These are phyloP conservation scores for Vitellaria paradoxa DNA, from an alignment of 179 eudicot species.

Conservation along the genomic window DNA sequence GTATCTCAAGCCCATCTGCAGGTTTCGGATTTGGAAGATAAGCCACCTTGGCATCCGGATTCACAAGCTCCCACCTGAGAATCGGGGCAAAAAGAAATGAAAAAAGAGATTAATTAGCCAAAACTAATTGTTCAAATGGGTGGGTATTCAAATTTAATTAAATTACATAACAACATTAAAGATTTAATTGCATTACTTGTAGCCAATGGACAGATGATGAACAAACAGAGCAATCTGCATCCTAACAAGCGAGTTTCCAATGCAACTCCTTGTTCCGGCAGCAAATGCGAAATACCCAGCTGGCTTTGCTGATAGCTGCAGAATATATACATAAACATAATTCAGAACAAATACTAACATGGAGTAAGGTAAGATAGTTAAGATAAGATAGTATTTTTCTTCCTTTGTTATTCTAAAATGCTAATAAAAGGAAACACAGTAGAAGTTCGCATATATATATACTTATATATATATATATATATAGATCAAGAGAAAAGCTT, in stretches of 20 bases:
- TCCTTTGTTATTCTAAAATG: neutral
- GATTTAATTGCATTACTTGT: slow-evolving; percentile 32
- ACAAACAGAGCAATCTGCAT: slow-evolving; percentile 50
- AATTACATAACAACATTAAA: neutral
- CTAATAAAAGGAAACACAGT: neutral
- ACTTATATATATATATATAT: too few relatives aligned
- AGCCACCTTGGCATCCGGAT: slow-evolving; percentile 29
- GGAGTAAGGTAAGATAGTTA: neutral
- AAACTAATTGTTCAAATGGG: neutral
- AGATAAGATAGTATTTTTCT: too few relatives aligned
- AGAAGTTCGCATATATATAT: too few relatives aligned
- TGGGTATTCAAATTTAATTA: neutral
- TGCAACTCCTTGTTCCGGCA: slow-evolving; percentile 55
- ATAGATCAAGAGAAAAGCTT: neutral
- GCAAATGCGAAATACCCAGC: slow-evolving; percentile 55
- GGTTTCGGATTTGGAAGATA: slow-evolving; percentile 39
- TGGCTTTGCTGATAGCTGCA: slow-evolving; percentile 44
- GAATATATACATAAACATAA: neutral
- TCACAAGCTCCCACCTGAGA: slow-evolving; percentile 36
- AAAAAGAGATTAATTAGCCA: neutral
- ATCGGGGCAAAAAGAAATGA: neutral
- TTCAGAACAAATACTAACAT: neutral
- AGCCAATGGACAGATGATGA: slow-evolving; percentile 50
- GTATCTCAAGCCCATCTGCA: slow-evolving; percentile 34
- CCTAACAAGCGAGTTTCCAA: slow-evolving; percentile 61